Conservation (phyloP, 495 filamentous ascomycete species). For the Haplographium delicatum region DNA sequence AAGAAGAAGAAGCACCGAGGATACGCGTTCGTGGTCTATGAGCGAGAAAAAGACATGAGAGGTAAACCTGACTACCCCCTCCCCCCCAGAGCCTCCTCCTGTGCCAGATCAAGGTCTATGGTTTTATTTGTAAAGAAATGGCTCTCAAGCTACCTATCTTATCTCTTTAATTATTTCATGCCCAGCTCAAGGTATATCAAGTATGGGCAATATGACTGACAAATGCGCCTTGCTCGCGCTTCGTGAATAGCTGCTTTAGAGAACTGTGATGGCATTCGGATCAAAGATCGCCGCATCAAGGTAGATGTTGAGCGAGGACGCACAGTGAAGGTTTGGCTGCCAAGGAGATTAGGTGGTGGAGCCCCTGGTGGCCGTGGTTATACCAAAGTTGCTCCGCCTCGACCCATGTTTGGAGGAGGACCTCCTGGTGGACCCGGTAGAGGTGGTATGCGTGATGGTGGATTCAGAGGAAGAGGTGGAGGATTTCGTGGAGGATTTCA, state of each 20-base stretch:
- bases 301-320: constrained; percentile 96
- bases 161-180: constrained; percentile 21
- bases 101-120: constrained; percentile 29
- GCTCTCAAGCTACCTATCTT: constrained; percentile 54
- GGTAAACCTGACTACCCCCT: constrained; percentile 57
- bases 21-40: constrained; percentile 96
- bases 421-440: constrained; percentile 34
- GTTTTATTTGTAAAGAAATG: constrained; percentile 37
- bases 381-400: constrained; percentile 73
- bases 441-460: constrained; percentile 43
- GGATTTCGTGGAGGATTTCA: constrained; percentile 51
- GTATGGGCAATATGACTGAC: constrained; percentile 50
- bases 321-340: constrained; percentile 92
- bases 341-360: constrained; percentile 85
- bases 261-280: constrained; percentile 74
- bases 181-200: constrained; percentile 33
- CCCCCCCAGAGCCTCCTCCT: constrained; percentile 33
- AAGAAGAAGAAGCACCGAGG: constrained; percentile 81
- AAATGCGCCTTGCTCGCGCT: constrained; percentile 48
- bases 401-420: constrained; percentile 66
- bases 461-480: constrained; percentile 38
- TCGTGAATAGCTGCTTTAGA: constrained; percentile 52
- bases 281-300: constrained; percentile 85
- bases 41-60: constrained; percentile 99
- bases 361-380: constrained; percentile 90